These are phyloP conservation scores for Rosa rugosa DNA, from an alignment of 306 rosid genomes.

Conservation along the genomic window DNA sequence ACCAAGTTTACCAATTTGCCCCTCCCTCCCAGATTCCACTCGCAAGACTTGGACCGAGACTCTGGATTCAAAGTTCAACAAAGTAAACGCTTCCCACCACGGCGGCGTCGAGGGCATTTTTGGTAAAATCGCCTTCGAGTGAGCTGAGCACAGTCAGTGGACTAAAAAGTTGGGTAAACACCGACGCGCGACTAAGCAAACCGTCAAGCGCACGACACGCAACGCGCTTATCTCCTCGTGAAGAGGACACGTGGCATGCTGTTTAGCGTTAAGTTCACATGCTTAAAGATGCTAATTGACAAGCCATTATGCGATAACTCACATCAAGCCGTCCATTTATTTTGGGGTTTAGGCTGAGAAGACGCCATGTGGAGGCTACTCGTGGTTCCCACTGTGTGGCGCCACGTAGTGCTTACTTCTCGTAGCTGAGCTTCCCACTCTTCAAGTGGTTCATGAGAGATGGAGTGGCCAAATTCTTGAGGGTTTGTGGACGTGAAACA, in stretches of 20 bases:
- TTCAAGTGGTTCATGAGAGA: slow-evolving; percentile 16
- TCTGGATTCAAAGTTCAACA: background rate
- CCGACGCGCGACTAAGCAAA: slow-evolving; percentile 34
- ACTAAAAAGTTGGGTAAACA: background rate
- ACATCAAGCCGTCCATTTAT: slow-evolving; percentile 16
- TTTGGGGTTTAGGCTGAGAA: background rate
- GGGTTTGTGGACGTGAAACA: background rate
- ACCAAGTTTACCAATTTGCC: background rate
- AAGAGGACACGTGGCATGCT: slow-evolving; percentile 40
- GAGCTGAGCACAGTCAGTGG: slow-evolving; percentile 21
- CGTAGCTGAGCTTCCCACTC: slow-evolving; percentile 7
- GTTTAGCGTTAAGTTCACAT: slow-evolving; percentile 28
- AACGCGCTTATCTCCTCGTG: slow-evolving; percentile 11
- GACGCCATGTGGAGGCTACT: slow-evolving; percentile 11
- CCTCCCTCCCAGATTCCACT: background rate
- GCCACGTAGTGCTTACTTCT: background rate
- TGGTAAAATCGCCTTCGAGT: background rate
- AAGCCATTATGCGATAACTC: background rate
- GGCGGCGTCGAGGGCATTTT: background rate
- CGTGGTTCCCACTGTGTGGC: background rate
- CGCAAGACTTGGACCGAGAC: background rate
- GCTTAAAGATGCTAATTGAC: slow-evolving; percentile 29
- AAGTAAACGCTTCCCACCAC: background rate
- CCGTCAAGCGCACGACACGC: slow-evolving; percentile 41
- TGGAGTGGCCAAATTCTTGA: background rate